phyloP scores from a whole-genome alignment of 1,284 basidiomycete genomes.

The Laetiporus sulphureus region DNA sequence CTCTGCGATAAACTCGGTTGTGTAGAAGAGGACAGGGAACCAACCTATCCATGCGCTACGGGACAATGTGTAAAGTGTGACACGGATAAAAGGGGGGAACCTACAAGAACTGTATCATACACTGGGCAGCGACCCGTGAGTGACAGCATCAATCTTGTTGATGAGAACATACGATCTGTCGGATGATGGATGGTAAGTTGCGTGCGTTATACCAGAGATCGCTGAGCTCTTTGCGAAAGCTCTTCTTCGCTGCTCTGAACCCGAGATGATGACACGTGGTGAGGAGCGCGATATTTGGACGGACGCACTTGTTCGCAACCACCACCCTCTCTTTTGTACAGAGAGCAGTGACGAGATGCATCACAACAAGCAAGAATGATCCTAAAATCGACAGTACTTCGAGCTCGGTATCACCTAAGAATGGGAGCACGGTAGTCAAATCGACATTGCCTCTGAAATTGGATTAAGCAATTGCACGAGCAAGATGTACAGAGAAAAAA shows the following conservation, averaged over 20 bases:
- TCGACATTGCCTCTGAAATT: conserved; percentile 62
- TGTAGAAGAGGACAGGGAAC: conserved; percentile 90
- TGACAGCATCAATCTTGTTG: conserved; percentile 7
- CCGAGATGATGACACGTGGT: neutral
- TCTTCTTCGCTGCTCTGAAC: conserved; percentile 29
- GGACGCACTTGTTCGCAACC: conserved; percentile 39
- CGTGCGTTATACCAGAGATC: conserved; percentile 67
- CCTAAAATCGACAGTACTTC: conserved; percentile 65
- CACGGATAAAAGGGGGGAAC: conserved; percentile 23
- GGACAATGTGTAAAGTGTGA: neutral
- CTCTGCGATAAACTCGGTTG: conserved; percentile 81
- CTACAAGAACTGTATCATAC: conserved; percentile 83
- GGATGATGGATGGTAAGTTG: conserved; percentile 68
- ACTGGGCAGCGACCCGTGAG: conserved; percentile 34
- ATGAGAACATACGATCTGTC: conserved; percentile 63
- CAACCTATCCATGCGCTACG: conserved; percentile 74
- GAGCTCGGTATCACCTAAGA: conserved; percentile 73
- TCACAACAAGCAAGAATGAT: conserved; percentile 42
- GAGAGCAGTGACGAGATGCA: conserved; percentile 53
- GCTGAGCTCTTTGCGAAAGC: conserved; percentile 44
- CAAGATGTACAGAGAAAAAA: neutral
- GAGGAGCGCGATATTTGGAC: too few relatives aligned
- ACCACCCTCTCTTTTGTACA: conserved; percentile 78
- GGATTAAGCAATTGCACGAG: neutral
- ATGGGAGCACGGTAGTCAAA: conserved; percentile 56